Conservation (phyloP, 2,329 filamentous ascomycete species). For the Colletotrichum sp. region DNA sequence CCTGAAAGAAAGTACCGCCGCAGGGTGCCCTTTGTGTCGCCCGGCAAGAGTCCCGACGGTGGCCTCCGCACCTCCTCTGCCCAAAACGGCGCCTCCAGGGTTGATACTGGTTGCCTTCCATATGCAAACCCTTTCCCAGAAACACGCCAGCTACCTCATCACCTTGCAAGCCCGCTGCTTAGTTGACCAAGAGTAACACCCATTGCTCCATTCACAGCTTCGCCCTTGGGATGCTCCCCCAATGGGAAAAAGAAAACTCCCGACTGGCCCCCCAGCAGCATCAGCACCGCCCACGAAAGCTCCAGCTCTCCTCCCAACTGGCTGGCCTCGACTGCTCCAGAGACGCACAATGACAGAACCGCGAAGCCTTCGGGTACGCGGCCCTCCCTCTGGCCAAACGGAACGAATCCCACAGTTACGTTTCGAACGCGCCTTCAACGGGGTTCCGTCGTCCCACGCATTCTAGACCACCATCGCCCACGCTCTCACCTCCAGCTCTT, state of each 20-base stretch:
- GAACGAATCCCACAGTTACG: neutral
- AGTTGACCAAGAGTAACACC: neutral
- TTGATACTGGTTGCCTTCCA: conserved; percentile 3
- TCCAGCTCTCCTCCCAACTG: neutral
- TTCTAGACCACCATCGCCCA: conserved; percentile 9
- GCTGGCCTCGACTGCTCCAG: neutral
- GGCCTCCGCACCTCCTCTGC: neutral
- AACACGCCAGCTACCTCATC: conserved; percentile 12
- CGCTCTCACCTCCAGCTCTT: neutral
- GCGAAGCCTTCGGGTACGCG: neutral
- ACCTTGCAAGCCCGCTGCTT: conserved; percentile 4
- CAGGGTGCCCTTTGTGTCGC: neutral
- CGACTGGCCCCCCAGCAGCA: neutral
- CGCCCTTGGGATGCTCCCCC: neutral
- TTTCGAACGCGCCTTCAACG: neutral
- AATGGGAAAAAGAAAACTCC: neutral
- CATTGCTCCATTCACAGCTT: neutral
- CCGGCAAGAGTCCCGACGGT: neutral
- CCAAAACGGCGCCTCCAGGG: conserved; percentile 1
- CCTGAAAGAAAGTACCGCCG: neutral
- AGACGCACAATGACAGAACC: neutral
- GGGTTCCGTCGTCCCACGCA: neutral
- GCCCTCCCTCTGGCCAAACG: neutral
- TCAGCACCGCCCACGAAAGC: neutral
- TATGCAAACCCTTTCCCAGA: conserved; percentile 10